These are phyloP conservation scores for Crithidia acanthocephali DNA, from an alignment of 208 protist species.

Conservation along the genomic window DNA sequence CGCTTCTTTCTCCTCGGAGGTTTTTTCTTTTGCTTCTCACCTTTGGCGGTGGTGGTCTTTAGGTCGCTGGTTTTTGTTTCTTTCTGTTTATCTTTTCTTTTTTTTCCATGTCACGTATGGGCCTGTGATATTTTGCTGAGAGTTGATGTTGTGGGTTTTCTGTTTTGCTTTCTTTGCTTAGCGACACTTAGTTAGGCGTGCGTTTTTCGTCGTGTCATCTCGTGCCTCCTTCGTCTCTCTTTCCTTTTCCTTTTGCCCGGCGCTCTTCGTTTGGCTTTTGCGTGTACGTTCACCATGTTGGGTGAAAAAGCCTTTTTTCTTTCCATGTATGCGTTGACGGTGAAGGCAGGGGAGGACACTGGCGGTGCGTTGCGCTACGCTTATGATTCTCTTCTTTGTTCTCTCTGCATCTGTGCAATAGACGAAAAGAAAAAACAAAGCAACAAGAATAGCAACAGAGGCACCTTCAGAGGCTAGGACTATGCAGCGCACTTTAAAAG, in stretches of 20 bases:
- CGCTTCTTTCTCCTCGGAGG: too few species aligned
- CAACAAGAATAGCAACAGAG: slow-evolving; percentile 1
- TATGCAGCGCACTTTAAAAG: too few species aligned
- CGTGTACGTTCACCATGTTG: not conserved
- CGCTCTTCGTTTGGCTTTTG: not conserved
- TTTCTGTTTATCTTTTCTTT: too few species aligned
- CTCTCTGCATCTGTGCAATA: not conserved
- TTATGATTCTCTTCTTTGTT: slow-evolving; percentile 2
- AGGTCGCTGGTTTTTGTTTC: too few species aligned
- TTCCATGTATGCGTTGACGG: not conserved
- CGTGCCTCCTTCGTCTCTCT: not conserved
- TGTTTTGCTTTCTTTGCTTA: not conserved
- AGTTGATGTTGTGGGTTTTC: not conserved
- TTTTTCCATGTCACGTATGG: too few species aligned
- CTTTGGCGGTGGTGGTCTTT: too few species aligned
- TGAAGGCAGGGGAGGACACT: not conserved
- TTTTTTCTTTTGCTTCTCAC: too few species aligned
- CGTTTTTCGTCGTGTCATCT: not conserved
- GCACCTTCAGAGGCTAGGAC: too few species aligned
- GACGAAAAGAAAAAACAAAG: slow-evolving; percentile 18
- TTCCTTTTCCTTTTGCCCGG: not conserved
- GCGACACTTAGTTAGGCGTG: slow-evolving; percentile 2
- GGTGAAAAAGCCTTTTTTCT: not conserved
- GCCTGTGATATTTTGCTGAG: too few species aligned
- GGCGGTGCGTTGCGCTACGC: not conserved